phyloP scores from a whole-genome alignment of 805 yeast species.

The Lipomyces spencermartinsiae region DNA sequence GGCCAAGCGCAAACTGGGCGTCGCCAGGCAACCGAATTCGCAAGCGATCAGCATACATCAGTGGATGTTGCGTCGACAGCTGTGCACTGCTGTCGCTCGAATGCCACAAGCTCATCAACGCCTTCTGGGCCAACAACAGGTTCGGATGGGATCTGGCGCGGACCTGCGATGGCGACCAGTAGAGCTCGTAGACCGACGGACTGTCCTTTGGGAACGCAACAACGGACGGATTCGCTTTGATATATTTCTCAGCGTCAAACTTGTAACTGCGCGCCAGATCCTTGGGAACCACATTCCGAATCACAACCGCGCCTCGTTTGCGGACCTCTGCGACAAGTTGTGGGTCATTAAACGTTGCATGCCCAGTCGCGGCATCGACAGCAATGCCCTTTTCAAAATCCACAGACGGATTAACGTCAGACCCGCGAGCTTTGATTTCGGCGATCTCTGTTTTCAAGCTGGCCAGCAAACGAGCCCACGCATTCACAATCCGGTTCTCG shows the following conservation, averaged over 20 bases:
- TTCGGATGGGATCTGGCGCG: slow-evolving; percentile 52
- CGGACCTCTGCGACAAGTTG: slow-evolving; percentile 17
- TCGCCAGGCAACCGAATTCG: slow-evolving; percentile 53
- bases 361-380: slow-evolving; percentile 12
- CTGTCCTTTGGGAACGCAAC: slow-evolving; percentile 42
- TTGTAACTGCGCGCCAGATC: slow-evolving; percentile 43
- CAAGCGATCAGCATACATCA: slow-evolving; percentile 53
- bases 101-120: slow-evolving; percentile 46
- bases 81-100: slow-evolving; percentile 42
- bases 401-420: slow-evolving; percentile 9
- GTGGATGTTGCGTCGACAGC: slow-evolving; percentile 46
- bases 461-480: slow-evolving; percentile 22
- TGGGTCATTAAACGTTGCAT: background rate
- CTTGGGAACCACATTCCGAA: slow-evolving; percentile 46
- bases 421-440: slow-evolving; percentile 17
- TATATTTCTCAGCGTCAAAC: slow-evolving; percentile 42
- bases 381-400: slow-evolving; percentile 20
- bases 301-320: slow-evolving; percentile 46
- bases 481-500: slow-evolving; percentile 8
- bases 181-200: slow-evolving; percentile 46
- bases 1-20: slow-evolving; percentile 45
- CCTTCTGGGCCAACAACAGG: slow-evolving; percentile 43
- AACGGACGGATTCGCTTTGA: slow-evolving; percentile 43
- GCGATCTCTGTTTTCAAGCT: slow-evolving; percentile 11
- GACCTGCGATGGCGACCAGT: slow-evolving; percentile 52